phyloP scores from a whole-genome alignment of 352 stramenopile species.

The Phytophthora citrophthora region DNA sequence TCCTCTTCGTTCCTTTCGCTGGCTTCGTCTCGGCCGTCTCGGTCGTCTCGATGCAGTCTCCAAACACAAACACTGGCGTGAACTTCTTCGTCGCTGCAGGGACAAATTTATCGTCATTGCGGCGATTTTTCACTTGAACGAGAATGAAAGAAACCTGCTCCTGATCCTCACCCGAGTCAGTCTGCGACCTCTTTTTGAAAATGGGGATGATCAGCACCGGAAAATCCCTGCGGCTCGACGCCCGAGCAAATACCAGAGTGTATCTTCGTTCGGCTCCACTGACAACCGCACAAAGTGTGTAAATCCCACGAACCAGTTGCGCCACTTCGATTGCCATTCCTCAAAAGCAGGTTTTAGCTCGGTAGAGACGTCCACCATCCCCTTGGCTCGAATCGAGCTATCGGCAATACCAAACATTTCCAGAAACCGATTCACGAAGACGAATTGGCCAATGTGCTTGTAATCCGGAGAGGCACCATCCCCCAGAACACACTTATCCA shows the following conservation, averaged over 20 bases:
- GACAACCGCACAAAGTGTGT: background rate
- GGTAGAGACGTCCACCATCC: too few species aligned
- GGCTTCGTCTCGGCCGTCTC: background rate
- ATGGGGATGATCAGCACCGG: background rate
- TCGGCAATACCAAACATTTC: too few species aligned
- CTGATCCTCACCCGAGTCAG: background rate
- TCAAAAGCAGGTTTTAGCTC: background rate
- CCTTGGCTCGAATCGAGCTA: too few species aligned
- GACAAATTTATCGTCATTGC: background rate
- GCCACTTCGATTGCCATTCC: background rate
- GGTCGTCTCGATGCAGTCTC: background rate
- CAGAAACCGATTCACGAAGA: too few species aligned
- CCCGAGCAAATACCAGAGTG: conserved; percentile 4
- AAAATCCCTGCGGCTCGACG: conserved; percentile 1
- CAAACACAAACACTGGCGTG: background rate
- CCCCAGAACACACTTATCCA: conserved; percentile 20
- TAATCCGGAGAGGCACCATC: conserved; percentile 1
- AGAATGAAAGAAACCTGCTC: background rate
- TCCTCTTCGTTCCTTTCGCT: background rate
- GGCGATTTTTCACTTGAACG: background rate
- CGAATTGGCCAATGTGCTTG: too few species aligned
- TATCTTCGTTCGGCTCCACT: background rate
- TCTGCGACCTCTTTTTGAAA: background rate
- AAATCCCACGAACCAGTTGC: background rate
- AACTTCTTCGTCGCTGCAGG: background rate